phyloP scores from a whole-genome alignment of 495 filamentous ascomycete genomes.

The Parachaetomium inaequale region DNA sequence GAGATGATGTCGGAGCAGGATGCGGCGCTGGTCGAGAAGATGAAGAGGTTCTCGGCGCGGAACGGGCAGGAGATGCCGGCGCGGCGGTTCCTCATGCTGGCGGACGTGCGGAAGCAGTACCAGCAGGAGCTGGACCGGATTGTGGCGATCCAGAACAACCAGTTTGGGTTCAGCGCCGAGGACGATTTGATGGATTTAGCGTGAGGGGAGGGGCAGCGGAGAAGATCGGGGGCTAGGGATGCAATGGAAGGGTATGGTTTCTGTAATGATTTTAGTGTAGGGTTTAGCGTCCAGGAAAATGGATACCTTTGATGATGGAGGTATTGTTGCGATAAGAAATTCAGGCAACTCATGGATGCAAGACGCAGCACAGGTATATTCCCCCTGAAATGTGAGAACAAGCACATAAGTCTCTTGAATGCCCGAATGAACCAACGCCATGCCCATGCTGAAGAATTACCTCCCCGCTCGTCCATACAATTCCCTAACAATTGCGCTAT shows the following conservation, averaged over 20 bases:
- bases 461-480: slow-evolving; percentile 19
- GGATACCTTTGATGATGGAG: slow-evolving; percentile 4
- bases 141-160: slow-evolving; percentile 55
- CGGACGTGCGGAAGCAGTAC: slow-evolving; percentile 79
- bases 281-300: slow-evolving; percentile 9
- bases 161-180: slow-evolving; percentile 51
- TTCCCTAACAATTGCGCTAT: slow-evolving; percentile 2
- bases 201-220: slow-evolving; percentile 8
- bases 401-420: slow-evolving; percentile 6
- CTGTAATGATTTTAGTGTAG: slow-evolving; percentile 6
- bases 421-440: slow-evolving; percentile 15
- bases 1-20: slow-evolving; percentile 27
- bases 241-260: not conserved
- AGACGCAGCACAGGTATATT: too few relatives aligned
- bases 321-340: too few relatives aligned
- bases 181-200: slow-evolving; percentile 49
- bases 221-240: not conserved
- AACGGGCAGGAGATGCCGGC: slow-evolving; percentile 22
- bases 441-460: slow-evolving; percentile 26
- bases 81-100: slow-evolving; percentile 71
- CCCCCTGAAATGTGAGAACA: not conserved
- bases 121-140: slow-evolving; percentile 81
- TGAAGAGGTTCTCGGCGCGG: slow-evolving; percentile 20
- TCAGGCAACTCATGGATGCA: too few relatives aligned
- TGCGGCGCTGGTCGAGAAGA: slow-evolving; percentile 23